Evolutionary conservation across 108 stramenopile species (phyloP).

Genomic region (Chaetoceros muelleri): DNA sequence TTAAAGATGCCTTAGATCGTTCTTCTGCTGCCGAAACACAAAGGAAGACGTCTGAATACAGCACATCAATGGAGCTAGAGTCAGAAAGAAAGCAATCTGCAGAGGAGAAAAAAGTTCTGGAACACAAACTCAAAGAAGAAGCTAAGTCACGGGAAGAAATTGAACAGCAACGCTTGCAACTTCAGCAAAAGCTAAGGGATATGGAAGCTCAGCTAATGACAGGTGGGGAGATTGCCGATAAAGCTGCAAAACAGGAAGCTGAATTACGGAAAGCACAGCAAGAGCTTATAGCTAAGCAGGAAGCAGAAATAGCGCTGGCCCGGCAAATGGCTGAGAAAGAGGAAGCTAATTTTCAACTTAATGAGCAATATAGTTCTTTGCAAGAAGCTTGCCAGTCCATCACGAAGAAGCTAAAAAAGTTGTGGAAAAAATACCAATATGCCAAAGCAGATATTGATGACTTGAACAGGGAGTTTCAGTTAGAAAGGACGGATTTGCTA

Average conservation of each 20-base stretch:
- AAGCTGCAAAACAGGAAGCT: conserved; percentile 80
- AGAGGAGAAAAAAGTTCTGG: conserved; percentile 57
- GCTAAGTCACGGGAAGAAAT: conserved; percentile 41
- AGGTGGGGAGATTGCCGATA: conserved; percentile 80
- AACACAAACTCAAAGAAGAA: conserved; percentile 58
- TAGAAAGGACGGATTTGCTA: conserved; percentile 28
- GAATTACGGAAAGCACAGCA: conserved; percentile 71
- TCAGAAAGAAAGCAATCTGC: conserved; percentile 41
- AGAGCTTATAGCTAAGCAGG: conserved; percentile 60
- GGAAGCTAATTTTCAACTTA: conserved; percentile 54
- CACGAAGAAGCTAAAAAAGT: conserved; percentile 77
- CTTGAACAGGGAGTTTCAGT: conserved; percentile 66
- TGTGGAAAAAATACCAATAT: conserved; percentile 71
- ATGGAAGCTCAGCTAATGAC: conserved; percentile 83
- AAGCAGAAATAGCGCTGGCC: conserved; percentile 48
- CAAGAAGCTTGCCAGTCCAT: conserved; percentile 61
- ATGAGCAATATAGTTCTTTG: conserved; percentile 8
- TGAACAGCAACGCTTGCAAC: conserved; percentile 45
- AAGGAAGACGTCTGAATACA: too few species aligned
- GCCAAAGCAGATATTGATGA: conserved; percentile 57
- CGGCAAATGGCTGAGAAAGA: conserved; percentile 46
- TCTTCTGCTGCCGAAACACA: too few species aligned
- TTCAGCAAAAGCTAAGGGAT: conserved; percentile 52
- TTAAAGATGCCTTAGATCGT: background rate
- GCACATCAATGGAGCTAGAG: too few species aligned